These are phyloP conservation scores for Xerocomellus dryophilus DNA, from an alignment of 768 basidiomycete species.

Conservation along the genomic window DNA sequence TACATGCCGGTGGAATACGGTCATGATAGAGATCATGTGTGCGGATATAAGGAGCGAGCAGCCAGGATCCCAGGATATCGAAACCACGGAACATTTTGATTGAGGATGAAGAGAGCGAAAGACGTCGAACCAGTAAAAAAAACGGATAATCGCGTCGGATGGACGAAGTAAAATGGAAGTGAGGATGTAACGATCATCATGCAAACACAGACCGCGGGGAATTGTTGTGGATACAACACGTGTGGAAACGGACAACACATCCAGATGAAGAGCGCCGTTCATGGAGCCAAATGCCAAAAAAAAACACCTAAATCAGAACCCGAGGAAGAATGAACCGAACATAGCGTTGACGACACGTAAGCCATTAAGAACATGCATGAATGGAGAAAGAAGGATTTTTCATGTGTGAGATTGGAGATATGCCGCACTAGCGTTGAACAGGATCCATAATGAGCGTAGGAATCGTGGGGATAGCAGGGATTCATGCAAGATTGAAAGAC, in stretches of 20 bases:
- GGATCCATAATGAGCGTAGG: conserved; percentile 22
- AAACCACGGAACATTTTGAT: not conserved
- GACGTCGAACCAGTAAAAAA: not conserved
- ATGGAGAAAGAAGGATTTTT: conserved; percentile 15
- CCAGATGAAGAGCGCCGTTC: not conserved
- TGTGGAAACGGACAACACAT: not conserved
- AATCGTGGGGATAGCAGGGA: conserved; percentile 19
- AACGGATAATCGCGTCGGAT: not conserved
- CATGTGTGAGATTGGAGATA: not conserved
- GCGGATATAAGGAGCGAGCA: not conserved
- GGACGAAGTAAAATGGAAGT: not conserved
- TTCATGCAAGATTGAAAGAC: conserved; percentile 3
- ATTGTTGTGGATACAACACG: conserved; percentile 1
- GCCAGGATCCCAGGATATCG: not conserved
- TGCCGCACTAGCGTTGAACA: conserved; percentile 1
- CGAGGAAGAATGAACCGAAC: not conserved
- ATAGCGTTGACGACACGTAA: not conserved
- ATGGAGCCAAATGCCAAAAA: not conserved
- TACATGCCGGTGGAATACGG: not conserved
- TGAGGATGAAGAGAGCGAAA: not conserved
- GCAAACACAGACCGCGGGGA: not conserved
- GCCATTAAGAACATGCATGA: not conserved
- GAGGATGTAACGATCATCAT: not conserved
- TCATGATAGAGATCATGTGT: not conserved
- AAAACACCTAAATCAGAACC: conserved; percentile 2